phyloP scores from a whole-genome alignment of 257 asterid species.

The Lycium barbarum region DNA sequence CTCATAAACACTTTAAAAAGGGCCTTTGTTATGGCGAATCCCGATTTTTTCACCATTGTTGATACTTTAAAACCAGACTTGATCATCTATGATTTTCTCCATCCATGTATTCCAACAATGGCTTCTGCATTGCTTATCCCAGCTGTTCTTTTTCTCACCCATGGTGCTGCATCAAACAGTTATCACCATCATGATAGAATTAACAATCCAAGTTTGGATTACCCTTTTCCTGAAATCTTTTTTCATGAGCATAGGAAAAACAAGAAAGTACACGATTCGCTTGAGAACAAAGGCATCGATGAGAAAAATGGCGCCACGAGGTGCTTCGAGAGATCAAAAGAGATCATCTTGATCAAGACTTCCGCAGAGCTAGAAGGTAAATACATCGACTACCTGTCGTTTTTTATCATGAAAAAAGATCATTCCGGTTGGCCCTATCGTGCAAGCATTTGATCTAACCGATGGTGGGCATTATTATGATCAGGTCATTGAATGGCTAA shows the following conservation, averaged over 20 bases:
- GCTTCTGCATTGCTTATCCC: constrained; percentile 49
- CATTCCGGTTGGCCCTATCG: constrained; percentile 62
- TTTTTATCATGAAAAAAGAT: constrained; percentile 44
- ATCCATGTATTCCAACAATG: constrained; percentile 62
- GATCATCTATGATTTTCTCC: constrained; percentile 63
- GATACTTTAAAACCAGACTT: constrained; percentile 60
- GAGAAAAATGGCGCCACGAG: constrained; percentile 36
- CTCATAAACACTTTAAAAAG: constrained; percentile 51
- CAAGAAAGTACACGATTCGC: neutral
- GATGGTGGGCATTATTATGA: constrained; percentile 4
- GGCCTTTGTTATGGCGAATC: constrained; percentile 52
- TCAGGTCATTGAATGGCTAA: constrained; percentile 57
- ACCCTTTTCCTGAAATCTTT: constrained; percentile 55
- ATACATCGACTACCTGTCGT: constrained; percentile 47
- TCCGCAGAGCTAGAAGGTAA: constrained; percentile 62
- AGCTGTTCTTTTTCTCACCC: constrained; percentile 51
- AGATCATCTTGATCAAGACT: constrained; percentile 52
- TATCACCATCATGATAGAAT: constrained; percentile 26
- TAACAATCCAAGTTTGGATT: constrained; percentile 31
- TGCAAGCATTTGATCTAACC: constrained; percentile 30
- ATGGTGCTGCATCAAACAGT: constrained; percentile 51
- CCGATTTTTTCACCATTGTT: constrained; percentile 49
- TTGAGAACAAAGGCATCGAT: neutral
- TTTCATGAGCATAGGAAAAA: constrained; percentile 27
- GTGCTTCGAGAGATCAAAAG: constrained; percentile 29